phyloP scores from a whole-genome alignment of 306 rosid species.

The Medicago ruthenica region DNA sequence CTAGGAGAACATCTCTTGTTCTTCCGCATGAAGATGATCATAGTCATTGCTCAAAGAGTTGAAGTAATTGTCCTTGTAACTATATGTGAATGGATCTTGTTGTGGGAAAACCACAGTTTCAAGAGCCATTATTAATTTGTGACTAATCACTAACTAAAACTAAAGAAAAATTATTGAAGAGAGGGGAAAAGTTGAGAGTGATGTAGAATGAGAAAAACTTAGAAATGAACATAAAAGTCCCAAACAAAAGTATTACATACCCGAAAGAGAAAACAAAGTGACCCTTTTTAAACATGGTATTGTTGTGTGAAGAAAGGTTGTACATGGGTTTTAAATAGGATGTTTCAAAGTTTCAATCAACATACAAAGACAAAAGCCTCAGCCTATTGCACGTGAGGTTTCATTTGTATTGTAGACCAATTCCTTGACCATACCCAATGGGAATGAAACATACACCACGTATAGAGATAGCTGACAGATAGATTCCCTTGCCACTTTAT shows the following conservation, averaged over 20 bases:
- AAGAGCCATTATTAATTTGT: slow-evolving; percentile 40
- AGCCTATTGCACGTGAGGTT: slow-evolving; percentile 69
- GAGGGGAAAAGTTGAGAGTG: neutral
- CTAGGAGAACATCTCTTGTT: slow-evolving; percentile 45
- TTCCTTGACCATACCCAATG: slow-evolving; percentile 45
- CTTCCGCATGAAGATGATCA: slow-evolving; percentile 4
- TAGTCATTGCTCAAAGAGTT: neutral
- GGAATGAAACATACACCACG: slow-evolving; percentile 32
- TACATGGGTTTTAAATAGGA: slow-evolving; percentile 30
- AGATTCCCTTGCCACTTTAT: slow-evolving; percentile 52
- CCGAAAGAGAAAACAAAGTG: slow-evolving; percentile 56
- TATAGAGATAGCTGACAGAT: slow-evolving; percentile 30
- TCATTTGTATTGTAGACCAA: slow-evolving; percentile 47
- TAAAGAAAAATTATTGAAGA: neutral
- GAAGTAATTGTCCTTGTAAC: slow-evolving; percentile 37
- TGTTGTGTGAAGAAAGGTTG: slow-evolving; percentile 41
- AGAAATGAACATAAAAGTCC: slow-evolving; percentile 22
- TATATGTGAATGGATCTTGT: slow-evolving; percentile 48
- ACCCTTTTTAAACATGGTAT: slow-evolving; percentile 51
- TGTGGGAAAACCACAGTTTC: slow-evolving; percentile 58
- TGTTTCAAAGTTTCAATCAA: slow-evolving; percentile 18
- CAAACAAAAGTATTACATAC: neutral
- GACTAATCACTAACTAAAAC: neutral
- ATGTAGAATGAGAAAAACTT: neutral
- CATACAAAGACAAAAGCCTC: slow-evolving; percentile 54